Evolutionary conservation across 2,329 filamentous ascomycete species (phyloP), one percentile per base, ranked within the genome.

Genomic region (Verticillium isaacii): DNA sequence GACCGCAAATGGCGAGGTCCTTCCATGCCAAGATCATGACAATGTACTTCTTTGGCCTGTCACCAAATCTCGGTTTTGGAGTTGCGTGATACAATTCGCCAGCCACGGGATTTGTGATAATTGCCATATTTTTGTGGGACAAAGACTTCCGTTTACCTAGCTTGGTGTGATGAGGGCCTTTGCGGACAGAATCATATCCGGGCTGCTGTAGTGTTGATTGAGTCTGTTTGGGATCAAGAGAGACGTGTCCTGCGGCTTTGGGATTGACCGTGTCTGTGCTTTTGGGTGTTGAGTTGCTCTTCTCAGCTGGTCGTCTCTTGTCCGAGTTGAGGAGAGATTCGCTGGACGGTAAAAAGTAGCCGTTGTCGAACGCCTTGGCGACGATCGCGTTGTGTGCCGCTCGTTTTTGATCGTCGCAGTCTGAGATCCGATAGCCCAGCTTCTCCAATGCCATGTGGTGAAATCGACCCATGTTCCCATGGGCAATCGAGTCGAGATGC

Each of bases 21-120:
- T 60, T 63, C 66, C 66, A 68, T 5, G 62, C 62, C 8, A 68
- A 60, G 6, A 65, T 58, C 61, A 67, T 66, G 58, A 66, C 60
- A 3, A 63, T 57, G 55, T 65, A 68, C 25, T 61, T 58, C 32
- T 63, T 61, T 11, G 45, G 34, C n/a, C 60, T 63, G 37, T 57
- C 60, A 1, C 39, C 41, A 3, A 32, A 41, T 32, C 29, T 39
- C 4, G 32, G 17, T 25, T 55, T 59, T 11, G 37, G 41, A 25
- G 25, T 36, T n/a, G 58, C 58, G 25, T 63, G 57, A 29, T 68
- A 68, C 6, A 68, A 57, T 29, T 64, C 62, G 2, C 66, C 66
- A 15, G 62, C 50, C 17, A 58, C 56, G 17, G 65, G 64, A 4
- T 64, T 58, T 15, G 59, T 65, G 32, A 67, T 66, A 23, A 32